Conservation (phyloP, 192 early-diverging fungal genomes). For the Linnemannia zychae region DNA sequence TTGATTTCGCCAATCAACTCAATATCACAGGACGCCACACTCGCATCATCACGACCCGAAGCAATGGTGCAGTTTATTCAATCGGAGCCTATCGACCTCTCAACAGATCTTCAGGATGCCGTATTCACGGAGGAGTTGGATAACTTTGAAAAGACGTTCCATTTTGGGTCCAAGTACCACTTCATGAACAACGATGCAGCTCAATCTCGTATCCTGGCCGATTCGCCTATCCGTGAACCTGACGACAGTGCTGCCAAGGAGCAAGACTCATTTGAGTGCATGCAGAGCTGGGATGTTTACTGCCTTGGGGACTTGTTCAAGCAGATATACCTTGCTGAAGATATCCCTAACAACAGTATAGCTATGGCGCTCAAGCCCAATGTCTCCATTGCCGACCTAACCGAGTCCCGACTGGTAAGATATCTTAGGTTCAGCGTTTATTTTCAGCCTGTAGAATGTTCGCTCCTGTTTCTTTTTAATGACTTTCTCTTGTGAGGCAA, state of each 20-base stretch:
- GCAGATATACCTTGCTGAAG: slow-evolving; percentile 59
- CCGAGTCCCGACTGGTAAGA: slow-evolving; percentile 31
- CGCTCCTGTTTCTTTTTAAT: too few species aligned
- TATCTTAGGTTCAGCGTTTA: too few species aligned
- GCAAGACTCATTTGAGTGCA: slow-evolving; percentile 58
- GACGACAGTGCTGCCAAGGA: background rate
- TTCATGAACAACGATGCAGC: slow-evolving; percentile 46
- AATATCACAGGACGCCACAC: slow-evolving; percentile 45
- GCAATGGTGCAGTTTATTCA: slow-evolving; percentile 51
- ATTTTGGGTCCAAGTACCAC: slow-evolving; percentile 64
- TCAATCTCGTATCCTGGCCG: slow-evolving; percentile 13
- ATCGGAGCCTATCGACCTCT: slow-evolving; percentile 64
- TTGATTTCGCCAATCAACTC: slow-evolving; percentile 21
- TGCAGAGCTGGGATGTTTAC: slow-evolving; percentile 66
- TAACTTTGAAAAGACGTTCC: slow-evolving; percentile 65
- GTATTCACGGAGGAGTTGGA: slow-evolving; percentile 64
- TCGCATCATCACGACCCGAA: slow-evolving; percentile 42
- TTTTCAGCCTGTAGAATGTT: too few species aligned
- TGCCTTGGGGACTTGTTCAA: slow-evolving; percentile 64
- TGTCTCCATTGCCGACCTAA: slow-evolving; percentile 22
- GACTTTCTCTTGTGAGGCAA: background rate
- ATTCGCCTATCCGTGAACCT: background rate
- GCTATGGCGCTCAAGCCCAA: slow-evolving; percentile 29
- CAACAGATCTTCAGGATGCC: slow-evolving; percentile 52
- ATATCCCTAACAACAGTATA: slow-evolving; percentile 50